Conservation (phyloP, 441 rosid species). For the Macaranga tanarius region DNA sequence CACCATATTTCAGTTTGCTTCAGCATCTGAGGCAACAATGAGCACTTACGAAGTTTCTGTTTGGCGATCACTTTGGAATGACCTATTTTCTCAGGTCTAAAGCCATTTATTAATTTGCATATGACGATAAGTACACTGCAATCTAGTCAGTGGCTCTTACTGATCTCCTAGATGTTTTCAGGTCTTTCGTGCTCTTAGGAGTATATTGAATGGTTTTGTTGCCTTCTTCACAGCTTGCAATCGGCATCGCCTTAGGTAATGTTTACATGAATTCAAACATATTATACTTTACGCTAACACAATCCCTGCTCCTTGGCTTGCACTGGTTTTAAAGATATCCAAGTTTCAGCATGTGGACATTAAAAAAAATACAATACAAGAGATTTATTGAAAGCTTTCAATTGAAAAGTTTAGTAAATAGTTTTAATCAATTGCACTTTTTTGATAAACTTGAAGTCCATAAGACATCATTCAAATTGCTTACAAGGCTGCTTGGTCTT, state of each 20-base stretch:
- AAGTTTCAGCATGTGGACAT: not conserved
- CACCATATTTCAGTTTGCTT: constrained; percentile 51
- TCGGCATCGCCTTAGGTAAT: constrained; percentile 95
- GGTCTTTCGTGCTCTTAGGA: constrained; percentile 88
- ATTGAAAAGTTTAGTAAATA: too few relatives aligned
- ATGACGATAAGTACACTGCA: constrained; percentile 4
- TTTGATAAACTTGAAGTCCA: too few relatives aligned
- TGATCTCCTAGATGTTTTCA: constrained; percentile 34
- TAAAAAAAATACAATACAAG: not conserved
- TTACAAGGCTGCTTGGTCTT: not conserved
- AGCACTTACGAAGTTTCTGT: constrained; percentile 64
- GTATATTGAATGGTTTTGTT: constrained; percentile 81
- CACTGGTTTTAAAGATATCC: not conserved
- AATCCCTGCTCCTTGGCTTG: not conserved
- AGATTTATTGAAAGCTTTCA: not conserved
- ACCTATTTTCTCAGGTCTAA: constrained; percentile 89
- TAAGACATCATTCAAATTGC: not conserved
- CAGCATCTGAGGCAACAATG: constrained; percentile 60
- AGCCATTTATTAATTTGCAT: constrained; percentile 8
- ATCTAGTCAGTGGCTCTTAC: constrained; percentile 16
- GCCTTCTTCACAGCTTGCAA: constrained; percentile 92
- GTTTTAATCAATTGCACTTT: not conserved
- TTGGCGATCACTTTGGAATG: constrained; percentile 95
- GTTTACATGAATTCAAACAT: not conserved
- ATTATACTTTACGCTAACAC: not conserved